Conservation (phyloP, 352 stramenopile species). For the Phytophthora brassicae region DNA sequence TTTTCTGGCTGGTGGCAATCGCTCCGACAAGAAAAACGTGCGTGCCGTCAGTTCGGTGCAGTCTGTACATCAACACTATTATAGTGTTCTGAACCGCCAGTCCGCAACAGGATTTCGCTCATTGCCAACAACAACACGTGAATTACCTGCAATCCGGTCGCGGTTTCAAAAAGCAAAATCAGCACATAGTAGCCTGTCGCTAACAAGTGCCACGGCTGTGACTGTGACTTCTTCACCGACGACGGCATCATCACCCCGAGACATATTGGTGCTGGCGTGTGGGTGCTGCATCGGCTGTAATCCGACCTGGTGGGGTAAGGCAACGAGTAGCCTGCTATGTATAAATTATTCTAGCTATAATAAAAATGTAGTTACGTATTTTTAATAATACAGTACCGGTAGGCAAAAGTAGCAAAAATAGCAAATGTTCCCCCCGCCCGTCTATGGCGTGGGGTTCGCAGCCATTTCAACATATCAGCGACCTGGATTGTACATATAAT, state of each 20-base stretch:
- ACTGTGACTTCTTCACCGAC: not conserved
- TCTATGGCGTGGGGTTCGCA: constrained; percentile 12
- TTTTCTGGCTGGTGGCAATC: constrained; percentile 21
- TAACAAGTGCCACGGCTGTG: not conserved
- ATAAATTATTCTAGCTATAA: too few species aligned
- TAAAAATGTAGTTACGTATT: too few species aligned
- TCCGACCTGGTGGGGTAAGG: not conserved
- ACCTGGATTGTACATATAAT: not conserved
- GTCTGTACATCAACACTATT: not conserved
- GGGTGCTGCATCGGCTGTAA: constrained; percentile 18
- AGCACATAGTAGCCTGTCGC: too few species aligned
- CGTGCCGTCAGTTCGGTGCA: constrained; percentile 19
- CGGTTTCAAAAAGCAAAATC: constrained; percentile 13
- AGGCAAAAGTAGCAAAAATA: not conserved
- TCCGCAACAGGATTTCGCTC: not conserved
- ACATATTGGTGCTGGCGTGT: not conserved
- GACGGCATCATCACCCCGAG: not conserved
- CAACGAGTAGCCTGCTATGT: too few species aligned
- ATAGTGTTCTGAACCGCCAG: too few species aligned
- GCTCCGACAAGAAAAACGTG: constrained; percentile 23
- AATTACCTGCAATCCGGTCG: not conserved
- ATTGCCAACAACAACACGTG: too few species aligned
- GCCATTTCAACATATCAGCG: constrained; percentile 15
- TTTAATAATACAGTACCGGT: too few species aligned
- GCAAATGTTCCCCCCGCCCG: constrained; percentile 8